A percentile compares a stretch with the other conserved stretches of the same genome.
phyloP scores from a whole-genome alignment of 2,329 filamentous ascomycete genomes.

The Coniochaeta prunicola region DNA sequence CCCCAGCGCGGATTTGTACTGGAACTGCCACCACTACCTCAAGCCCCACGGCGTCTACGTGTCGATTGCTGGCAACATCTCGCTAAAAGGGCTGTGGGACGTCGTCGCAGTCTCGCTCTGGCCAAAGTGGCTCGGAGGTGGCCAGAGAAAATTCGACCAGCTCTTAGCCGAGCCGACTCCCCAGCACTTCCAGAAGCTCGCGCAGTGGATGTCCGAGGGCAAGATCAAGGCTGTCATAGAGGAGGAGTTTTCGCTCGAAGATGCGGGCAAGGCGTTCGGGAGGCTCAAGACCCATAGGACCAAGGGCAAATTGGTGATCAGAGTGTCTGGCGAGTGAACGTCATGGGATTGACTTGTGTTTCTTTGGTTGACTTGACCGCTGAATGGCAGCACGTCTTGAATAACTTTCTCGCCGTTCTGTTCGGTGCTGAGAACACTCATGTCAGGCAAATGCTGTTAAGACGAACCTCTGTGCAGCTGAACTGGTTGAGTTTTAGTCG shows the following conservation, averaged over 20 bases:
- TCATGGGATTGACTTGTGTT: neutral
- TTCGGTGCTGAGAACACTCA: no score
- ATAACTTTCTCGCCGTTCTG: no score
- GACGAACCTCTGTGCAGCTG: no score
- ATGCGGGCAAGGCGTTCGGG: constrained; percentile 49
- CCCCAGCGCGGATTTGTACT: constrained; percentile 12
- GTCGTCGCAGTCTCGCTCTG: neutral
- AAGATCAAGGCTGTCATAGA: constrained; percentile 52
- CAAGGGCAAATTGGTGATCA: constrained; percentile 49
- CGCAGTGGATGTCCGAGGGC: constrained; percentile 47
- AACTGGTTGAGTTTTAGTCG: no score
- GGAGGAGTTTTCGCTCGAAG: constrained; percentile 44
- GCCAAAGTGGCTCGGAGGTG: constrained; percentile 23
- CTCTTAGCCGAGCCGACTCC: constrained; percentile 23
- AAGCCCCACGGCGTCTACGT: constrained; percentile 2
- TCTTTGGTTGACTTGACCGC: no score
- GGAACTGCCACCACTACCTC: constrained; percentile 11
- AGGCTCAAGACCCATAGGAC: constrained; percentile 48
- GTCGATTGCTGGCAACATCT: neutral
- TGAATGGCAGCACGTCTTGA: no score
- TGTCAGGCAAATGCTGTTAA: no score
- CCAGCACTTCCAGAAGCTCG: constrained; percentile 42
- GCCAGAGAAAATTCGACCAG: constrained; percentile 32
- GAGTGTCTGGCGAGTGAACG: neutral
- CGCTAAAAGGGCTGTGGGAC: neutral